Base-by-base conservation (phyloP, 495 filamentous ascomycete genomes). In the Tuber aestivum region DNA sequence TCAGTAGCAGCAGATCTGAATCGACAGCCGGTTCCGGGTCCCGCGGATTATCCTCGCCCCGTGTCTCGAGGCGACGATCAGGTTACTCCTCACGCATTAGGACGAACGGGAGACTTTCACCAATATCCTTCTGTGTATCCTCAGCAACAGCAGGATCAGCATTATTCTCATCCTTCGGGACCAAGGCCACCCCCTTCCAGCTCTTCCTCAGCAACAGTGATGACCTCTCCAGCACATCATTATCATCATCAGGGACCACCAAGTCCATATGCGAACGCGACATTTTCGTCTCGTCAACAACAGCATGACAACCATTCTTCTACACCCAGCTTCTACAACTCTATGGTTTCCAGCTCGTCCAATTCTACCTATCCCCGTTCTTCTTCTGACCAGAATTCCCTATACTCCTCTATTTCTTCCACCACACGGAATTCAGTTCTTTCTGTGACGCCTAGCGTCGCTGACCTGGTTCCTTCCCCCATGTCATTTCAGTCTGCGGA, bases 81-180 rank as follows among this genome's bases (percentile, higher is more conserved):
- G 50, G 76, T 82, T n/a, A 82, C 80, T 8, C 81, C 81, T 32
- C 81, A 82, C 44, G 73, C 61, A 41, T 72, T 82, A 8, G 80
- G 77, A 2, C 73, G 76, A 32, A 89, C 88, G 35, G 87, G 87
- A 70, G 95, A 97, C 81, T 97, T 89, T 82, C 93, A 97, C 84
- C 95, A 97, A 81, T 97, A 97, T 84, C 94, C 94, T 12, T 88
- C 87, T 32, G 91, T 92, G 85, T 89, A 92, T 74, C 87, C 90
- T 23, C 48, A 81, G 84, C 48, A 86, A 85, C 32, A 48, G 35
- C 61, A 70, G 20, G 76, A 81, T 50, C 74, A 79, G 44, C 80
- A 82, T 37, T 77, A 77, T 72, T 87, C 90, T 20, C 89, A 92
- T 78, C 87, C 88, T 38, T 88, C 89, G 18, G 89, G 89, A 21